These are phyloP conservation scores for Lipomyces sp. DNA, from an alignment of 805 yeast species.

Conservation along the genomic window DNA sequence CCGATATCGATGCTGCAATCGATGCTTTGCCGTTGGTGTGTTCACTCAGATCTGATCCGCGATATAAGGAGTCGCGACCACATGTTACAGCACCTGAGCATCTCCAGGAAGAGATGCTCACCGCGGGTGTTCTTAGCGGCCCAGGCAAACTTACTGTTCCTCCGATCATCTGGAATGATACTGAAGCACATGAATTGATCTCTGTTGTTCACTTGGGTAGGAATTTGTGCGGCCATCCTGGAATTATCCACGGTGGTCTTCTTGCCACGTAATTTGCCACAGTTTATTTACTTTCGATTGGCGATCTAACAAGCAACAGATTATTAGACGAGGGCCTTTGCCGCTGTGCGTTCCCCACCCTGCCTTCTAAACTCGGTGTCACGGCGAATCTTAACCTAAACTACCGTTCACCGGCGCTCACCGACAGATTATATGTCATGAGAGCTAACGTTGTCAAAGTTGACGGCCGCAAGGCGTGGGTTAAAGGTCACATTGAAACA, in stretches of 20 bases:
- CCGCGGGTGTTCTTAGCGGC: conserved; percentile 59
- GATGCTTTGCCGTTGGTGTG: conserved; percentile 10
- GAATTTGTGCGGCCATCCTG: conserved; percentile 67
- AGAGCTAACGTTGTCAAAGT: conserved; percentile 65
- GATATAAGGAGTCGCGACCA: conserved; percentile 40
- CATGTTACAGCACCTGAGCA: conserved; percentile 40
- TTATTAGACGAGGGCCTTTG: conserved; percentile 85
- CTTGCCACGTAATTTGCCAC: conserved; percentile 57
- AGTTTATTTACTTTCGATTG: not conserved
- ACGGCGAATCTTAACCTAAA: conserved; percentile 77
- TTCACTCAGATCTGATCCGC: conserved; percentile 38
- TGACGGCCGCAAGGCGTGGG: conserved; percentile 82
- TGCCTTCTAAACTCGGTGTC: conserved; percentile 85
- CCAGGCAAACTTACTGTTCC: conserved; percentile 83
- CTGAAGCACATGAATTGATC: conserved; percentile 52
- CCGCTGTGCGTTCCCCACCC: conserved; percentile 77
- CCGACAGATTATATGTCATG: conserved; percentile 67
- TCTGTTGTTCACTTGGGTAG: conserved; percentile 75
- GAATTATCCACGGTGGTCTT: conserved; percentile 85
- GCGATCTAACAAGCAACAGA: not conserved
- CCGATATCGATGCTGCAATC: conserved; percentile 17
- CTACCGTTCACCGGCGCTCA: conserved; percentile 61
- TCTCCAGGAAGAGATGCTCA: conserved; percentile 43
- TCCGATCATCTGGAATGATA: conserved; percentile 69
- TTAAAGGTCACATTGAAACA: conserved; percentile 67